A percentile compares a stretch with the other conserved stretches of the same genome.
These are phyloP conservation scores for Ophiostoma perfectum DNA, from an alignment of 2,329 filamentous ascomycete species.

Conservation along the genomic window DNA sequence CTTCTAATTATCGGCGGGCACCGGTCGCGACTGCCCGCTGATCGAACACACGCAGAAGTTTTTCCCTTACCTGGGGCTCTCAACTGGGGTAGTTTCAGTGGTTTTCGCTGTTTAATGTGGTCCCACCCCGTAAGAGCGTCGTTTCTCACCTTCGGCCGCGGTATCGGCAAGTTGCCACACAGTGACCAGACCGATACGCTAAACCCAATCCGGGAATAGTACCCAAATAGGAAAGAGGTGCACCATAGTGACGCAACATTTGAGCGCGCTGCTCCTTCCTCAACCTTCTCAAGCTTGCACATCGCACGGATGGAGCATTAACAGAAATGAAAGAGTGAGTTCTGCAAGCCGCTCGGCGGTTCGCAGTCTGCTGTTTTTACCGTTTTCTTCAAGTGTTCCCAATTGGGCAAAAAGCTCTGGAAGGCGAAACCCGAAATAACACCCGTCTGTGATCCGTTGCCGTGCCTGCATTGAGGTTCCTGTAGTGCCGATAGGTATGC, in stretches of 20 bases:
- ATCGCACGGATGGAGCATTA: neutral
- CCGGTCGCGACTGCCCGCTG: conserved; percentile 3
- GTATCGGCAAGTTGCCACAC: conserved; percentile 19
- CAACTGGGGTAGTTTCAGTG: neutral
- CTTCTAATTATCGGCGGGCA: neutral
- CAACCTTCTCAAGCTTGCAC: neutral
- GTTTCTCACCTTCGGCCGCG: conserved; percentile 14
- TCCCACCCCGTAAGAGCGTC: neutral
- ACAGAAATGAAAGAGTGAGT: neutral
- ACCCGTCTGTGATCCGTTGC: neutral
- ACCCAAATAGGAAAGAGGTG: conserved; percentile 26
- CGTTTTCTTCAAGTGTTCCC: conserved; percentile 23
- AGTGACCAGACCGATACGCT: neutral
- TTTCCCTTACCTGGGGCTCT: neutral
- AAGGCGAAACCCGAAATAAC: neutral
- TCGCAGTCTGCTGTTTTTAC: conserved; percentile 13
- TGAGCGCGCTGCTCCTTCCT: neutral
- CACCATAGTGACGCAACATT: conserved; percentile 1
- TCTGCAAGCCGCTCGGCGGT: neutral
- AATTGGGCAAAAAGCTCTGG: conserved; percentile 18
- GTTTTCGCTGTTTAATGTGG: neutral
- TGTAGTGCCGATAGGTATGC: neutral
- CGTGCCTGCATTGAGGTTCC: neutral
- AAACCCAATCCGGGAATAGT: conserved; percentile 24
- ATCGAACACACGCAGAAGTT: neutral